phyloP scores from a whole-genome alignment of 1,284 basidiomycete species.

The Irpex sp. region DNA sequence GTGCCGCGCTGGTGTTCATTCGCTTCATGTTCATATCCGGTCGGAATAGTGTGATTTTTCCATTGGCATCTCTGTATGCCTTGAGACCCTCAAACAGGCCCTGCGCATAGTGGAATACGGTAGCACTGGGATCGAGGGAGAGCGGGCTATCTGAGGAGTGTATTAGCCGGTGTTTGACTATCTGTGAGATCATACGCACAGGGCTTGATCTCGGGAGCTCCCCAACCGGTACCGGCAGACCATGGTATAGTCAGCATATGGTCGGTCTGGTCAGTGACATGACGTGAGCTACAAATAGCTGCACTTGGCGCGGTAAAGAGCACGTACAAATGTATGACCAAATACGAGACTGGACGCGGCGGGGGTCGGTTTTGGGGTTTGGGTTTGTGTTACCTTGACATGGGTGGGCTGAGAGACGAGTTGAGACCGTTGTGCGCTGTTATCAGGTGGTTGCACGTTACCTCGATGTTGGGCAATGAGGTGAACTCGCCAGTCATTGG shows the following conservation, averaged over 20 bases:
- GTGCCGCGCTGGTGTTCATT: conserved; percentile 76
- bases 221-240: conserved; percentile 77
- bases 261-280: conserved; percentile 58
- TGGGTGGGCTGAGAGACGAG: conserved; percentile 36
- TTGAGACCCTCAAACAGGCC: conserved; percentile 95
- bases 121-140: conserved; percentile 76
- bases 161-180: neutral
- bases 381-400: conserved; percentile 46
- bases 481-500: conserved; percentile 23
- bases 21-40: conserved; percentile 99
- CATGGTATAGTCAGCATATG: conserved; percentile 92
- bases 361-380: conserved; percentile 50
- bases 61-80: conserved; percentile 83
- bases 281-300: neutral
- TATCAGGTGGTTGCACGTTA: conserved; percentile 3
- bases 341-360: conserved; percentile 56
- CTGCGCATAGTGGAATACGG: conserved; percentile 94
- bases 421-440: neutral
- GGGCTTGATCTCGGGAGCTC: conserved; percentile 77
- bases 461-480: conserved; percentile 28
- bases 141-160: conserved; percentile 35
- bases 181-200: conserved; percentile 44
- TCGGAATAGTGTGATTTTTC: conserved; percentile 85
- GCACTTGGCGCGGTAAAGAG: neutral
- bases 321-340: conserved; percentile 62